Evolutionary conservation across 2,329 filamentous ascomycete species (phyloP).

Genomic region (Alternaria triticina): DNA sequence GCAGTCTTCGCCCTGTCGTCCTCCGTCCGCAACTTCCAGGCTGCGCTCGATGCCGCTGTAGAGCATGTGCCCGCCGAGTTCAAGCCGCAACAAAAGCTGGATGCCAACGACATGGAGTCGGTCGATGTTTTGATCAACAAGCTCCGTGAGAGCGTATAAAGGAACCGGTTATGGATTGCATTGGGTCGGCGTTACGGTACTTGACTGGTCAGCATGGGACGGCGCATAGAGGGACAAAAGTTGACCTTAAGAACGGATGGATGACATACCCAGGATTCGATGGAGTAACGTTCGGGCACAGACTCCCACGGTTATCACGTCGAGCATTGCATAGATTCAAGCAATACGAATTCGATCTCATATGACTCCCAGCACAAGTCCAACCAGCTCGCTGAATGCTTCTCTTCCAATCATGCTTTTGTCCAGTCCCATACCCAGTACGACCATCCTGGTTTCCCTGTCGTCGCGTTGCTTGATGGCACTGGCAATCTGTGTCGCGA

Average conservation of each 20-base stretch:
- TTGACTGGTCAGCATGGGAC: constrained; percentile 26
- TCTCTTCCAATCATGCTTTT: constrained; percentile 57
- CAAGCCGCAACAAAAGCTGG: constrained; percentile 66
- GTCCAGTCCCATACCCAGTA: constrained; percentile 65
- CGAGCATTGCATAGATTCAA: background rate
- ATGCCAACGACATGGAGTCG: constrained; percentile 85
- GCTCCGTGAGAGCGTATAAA: constrained; percentile 51
- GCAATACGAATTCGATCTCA: constrained; percentile 21
- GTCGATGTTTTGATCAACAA: constrained; percentile 76
- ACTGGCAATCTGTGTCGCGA: constrained; percentile 87
- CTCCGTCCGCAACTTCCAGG: constrained; percentile 86
- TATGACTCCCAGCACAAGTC: constrained; percentile 48
- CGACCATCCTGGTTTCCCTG: constrained; percentile 63
- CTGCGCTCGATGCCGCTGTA: constrained; percentile 69
- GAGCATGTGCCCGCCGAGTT: constrained; percentile 70
- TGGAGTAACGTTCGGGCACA: background rate
- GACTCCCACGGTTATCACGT: background rate
- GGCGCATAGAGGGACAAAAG: constrained; percentile 12
- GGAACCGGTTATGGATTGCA: constrained; percentile 13
- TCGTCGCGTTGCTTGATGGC: constrained; percentile 75
- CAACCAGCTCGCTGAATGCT: constrained; percentile 53
- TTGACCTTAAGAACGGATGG: background rate
- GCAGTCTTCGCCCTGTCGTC: constrained; percentile 88
- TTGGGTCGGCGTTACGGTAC: constrained; percentile 32
- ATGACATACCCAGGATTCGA: constrained; percentile 8